Evolutionary conservation across 495 filamentous ascomycete genomes (phyloP).

Genomic region (Hyaloscypha bicolor): DNA sequence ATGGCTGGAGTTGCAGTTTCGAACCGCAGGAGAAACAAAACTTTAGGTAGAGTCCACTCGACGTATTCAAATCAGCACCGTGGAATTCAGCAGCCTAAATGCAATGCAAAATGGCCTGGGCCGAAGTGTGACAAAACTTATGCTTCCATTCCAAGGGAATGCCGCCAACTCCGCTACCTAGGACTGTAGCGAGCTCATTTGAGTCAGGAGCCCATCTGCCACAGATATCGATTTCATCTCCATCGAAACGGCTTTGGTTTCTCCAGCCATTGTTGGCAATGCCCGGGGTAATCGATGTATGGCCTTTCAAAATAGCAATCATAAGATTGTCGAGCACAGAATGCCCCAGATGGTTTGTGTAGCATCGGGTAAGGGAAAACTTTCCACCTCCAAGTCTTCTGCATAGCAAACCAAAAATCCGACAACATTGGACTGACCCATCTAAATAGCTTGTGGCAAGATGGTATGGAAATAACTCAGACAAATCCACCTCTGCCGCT

Average conservation of each 20-base stretch:
- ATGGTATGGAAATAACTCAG: constrained; percentile 42
- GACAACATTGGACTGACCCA: constrained; percentile 43
- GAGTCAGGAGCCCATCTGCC: constrained; percentile 47
- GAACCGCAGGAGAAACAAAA: constrained; percentile 37
- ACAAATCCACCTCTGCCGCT: background rate
- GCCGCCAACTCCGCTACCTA: constrained; percentile 6
- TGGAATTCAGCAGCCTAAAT: constrained; percentile 12
- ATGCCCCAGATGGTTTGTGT: too few relatives aligned
- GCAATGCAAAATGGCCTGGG: constrained; percentile 41
- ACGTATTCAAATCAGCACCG: too few relatives aligned
- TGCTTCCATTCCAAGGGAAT: constrained; percentile 44
- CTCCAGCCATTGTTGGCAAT: too few relatives aligned
- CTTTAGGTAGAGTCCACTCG: constrained; percentile 41
- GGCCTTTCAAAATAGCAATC: too few relatives aligned
- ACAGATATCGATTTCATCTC: too few relatives aligned
- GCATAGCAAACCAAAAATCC: constrained; percentile 31
- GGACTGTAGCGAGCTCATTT: constrained; percentile 32
- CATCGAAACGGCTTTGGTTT: too few relatives aligned
- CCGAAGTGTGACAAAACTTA: constrained; percentile 45
- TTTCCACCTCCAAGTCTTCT: too few relatives aligned
- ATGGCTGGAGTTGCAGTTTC: constrained; percentile 38
- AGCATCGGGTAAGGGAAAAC: too few relatives aligned
- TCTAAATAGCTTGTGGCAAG: constrained; percentile 42
- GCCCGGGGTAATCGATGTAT: too few relatives aligned
- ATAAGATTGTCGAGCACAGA: too few relatives aligned